A percentile compares a stretch with the other conserved stretches of the same genome.
Evolutionary conservation across 768 basidiomycete genomes (phyloP).

Genomic region (Hericium coralloides): DNA sequence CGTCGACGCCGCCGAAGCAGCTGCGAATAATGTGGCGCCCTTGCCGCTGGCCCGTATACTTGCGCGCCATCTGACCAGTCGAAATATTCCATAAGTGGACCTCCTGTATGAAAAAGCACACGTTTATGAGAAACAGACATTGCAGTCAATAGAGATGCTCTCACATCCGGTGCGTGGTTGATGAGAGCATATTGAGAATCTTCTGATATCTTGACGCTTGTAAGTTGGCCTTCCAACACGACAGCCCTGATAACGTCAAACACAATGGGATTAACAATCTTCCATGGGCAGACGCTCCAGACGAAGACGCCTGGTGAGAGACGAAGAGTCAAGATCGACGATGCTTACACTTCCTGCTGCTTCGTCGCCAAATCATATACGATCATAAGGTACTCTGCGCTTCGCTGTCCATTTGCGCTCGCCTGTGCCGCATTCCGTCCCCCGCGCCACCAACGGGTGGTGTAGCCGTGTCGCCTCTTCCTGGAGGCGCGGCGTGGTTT

Average conservation of each 20-base stretch:
- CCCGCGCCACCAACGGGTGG: slow-evolving; percentile 4
- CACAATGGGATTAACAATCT: not conserved
- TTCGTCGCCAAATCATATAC: slow-evolving; percentile 69
- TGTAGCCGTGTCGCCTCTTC: slow-evolving; percentile 16
- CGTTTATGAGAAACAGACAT: slow-evolving; percentile 3
- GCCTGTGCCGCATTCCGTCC: slow-evolving; percentile 20
- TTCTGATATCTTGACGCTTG: slow-evolving; percentile 77
- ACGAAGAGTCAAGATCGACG: not conserved
- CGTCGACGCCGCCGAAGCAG: slow-evolving; percentile 87
- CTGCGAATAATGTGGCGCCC: slow-evolving; percentile 80
- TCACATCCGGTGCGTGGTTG: slow-evolving; percentile 81
- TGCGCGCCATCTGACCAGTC: slow-evolving; percentile 59
- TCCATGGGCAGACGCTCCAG: not conserved
- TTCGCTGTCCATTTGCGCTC: slow-evolving; percentile 26
- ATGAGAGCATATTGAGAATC: slow-evolving; percentile 85
- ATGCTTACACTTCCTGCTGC: slow-evolving; percentile 54
- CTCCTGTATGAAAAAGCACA: slow-evolving; percentile 45
- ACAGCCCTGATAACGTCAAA: slow-evolving; percentile 40
- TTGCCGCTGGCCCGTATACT: slow-evolving; percentile 82
- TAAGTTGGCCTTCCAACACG: slow-evolving; percentile 69
- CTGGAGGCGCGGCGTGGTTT: slow-evolving; percentile 2
- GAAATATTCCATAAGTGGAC: slow-evolving; percentile 82
- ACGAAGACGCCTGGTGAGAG: not conserved
- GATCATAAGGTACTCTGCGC: slow-evolving; percentile 55
- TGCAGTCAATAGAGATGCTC: slow-evolving; percentile 17